Percentiles rank a stretch among this genome's conserved stretches.
Evolutionary conservation across 768 basidiomycete species (phyloP).

Genomic region (Boletus edulis): DNA sequence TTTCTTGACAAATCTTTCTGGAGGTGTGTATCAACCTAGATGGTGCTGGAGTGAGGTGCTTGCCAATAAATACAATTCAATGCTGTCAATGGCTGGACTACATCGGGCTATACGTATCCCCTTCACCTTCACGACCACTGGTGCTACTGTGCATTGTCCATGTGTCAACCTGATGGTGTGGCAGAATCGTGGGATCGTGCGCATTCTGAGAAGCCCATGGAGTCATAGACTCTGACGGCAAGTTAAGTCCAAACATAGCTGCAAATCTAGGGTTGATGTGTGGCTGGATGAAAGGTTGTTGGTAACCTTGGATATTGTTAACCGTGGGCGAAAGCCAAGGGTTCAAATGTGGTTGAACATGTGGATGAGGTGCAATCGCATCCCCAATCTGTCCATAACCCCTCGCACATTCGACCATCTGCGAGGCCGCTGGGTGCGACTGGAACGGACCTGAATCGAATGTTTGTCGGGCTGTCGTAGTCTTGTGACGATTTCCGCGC

Average conservation of each 20-base stretch:
- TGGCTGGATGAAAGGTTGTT: constrained; percentile 55
- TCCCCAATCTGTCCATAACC: constrained; percentile 42
- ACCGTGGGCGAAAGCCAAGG: constrained; percentile 18
- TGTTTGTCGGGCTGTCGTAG: constrained; percentile 23
- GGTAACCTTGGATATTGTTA: constrained; percentile 13
- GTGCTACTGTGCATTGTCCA: constrained; percentile 36
- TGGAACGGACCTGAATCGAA: constrained; percentile 31
- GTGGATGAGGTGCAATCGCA: constrained; percentile 14
- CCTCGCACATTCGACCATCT: constrained; percentile 41
- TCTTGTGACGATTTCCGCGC: constrained; percentile 11
- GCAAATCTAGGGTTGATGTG: constrained; percentile 86
- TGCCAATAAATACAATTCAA: constrained; percentile 18
- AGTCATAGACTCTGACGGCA: constrained; percentile 25
- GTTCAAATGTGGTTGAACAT: constrained; percentile 8
- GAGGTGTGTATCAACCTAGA: background rate
- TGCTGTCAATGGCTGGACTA: constrained; percentile 17
- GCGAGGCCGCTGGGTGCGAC: constrained; percentile 43
- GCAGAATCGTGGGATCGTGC: constrained; percentile 8
- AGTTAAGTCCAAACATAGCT: constrained; percentile 53
- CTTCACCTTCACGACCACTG: constrained; percentile 22
- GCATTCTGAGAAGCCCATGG: constrained; percentile 19
- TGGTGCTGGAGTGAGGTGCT: constrained; percentile 1
- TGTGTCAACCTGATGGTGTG: constrained; percentile 35
- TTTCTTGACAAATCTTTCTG: background rate
- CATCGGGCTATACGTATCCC: constrained; percentile 26